Base-by-base conservation (phyloP, 495 filamentous ascomycete species). In the Talaromyces liani region DNA sequence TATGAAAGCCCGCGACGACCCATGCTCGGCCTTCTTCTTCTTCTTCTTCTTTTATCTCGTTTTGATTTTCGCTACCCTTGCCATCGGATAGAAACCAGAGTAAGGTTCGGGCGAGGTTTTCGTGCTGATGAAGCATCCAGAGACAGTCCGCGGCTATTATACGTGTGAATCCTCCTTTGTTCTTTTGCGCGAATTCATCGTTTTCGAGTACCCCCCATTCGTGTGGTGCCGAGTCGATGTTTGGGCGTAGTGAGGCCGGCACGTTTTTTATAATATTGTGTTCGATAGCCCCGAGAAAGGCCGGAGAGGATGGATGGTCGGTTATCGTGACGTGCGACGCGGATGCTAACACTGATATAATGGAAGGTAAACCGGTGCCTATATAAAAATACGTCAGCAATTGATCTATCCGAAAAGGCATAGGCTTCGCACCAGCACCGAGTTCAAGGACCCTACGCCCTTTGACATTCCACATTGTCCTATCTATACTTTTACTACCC, bases 101-200 rank as follows among this genome's bases (percentile, higher is more conserved):
- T 71, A 96, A 86, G 8, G 88, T 91, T 22, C 72, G 74, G 47
- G 77, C 80, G 14, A 97, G 83, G 69, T 89, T 90, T 27, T 74
- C 77, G 70, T 96, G 92, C 76, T 94, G 85, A 69, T 76, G 82
- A 12, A 78, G 81, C 88, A 96, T 91, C 92, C 92, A 97, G 64
- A 91, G 79, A 71, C 91, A 95, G 69, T 96, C 92, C 49, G 90
- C 89, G 2, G 87, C 88, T 34, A 95, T 77, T 25, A 96, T 85
- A 58, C 87, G 83, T 8, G 85, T 86, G 69, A 86, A 95, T 3
- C 63, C 63, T 8, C 78, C 79, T 6, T 75, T 75, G 65, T 86
- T 69, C 7, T 64, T 66, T 2, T 63, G 57, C 1, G 88, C 84
- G 66, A 91, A 85, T 0, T 72, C 47, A 58, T 87, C 82, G 4